These are phyloP conservation scores for Chaetothyriales sp. DNA, from an alignment of 2,329 filamentous ascomycete species.

Conservation along the genomic window DNA sequence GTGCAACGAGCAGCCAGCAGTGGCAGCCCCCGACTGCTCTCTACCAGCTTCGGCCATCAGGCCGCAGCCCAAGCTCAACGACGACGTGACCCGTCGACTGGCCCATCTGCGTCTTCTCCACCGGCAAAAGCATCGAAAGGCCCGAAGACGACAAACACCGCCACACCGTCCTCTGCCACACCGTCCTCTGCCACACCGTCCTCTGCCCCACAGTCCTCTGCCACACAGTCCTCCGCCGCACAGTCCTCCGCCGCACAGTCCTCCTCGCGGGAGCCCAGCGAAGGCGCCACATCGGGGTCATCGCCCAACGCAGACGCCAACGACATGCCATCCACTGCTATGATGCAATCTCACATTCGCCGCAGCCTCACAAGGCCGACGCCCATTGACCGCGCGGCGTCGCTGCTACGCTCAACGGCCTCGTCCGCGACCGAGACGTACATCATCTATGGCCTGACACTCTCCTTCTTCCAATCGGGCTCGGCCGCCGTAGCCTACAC, in stretches of 20 bases:
- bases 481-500: constrained; percentile 60
- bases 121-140: neutral
- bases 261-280: neutral
- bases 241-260: neutral
- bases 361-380: neutral
- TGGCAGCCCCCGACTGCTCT: neutral
- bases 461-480: constrained; percentile 65
- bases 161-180: neutral
- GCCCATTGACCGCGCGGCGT: neutral
- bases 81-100: neutral
- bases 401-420: constrained; percentile 22
- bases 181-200: no score
- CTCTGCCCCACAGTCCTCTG: no score
- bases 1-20: constrained; percentile 3
- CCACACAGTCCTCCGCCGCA: no score
- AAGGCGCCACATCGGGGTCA: neutral
- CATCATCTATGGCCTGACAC: constrained; percentile 64
- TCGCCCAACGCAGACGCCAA: neutral
- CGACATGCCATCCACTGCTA: neutral
- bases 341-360: neutral
- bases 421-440: constrained; percentile 50
- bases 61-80: neutral
- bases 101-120: neutral
- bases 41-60: neutral
- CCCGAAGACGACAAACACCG: neutral